Evolutionary conservation across 2,329 filamentous ascomycete species (phyloP).

Genomic region (Pyrenophora seminiperda): DNA sequence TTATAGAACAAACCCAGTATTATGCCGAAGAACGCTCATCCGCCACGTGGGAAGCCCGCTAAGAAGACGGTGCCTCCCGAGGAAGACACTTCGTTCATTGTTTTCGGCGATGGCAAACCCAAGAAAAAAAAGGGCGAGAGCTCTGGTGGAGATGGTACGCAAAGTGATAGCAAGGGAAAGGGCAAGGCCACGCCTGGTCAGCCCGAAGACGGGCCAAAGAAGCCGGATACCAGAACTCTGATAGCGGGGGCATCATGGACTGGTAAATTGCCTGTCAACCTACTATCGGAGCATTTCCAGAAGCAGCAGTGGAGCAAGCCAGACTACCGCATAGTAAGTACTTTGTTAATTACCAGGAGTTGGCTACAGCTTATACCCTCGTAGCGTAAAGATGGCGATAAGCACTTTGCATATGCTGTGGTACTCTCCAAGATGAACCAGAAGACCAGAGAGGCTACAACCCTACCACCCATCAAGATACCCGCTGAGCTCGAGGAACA

Average conservation of each 20-base stretch:
- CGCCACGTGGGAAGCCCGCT: constrained; percentile 48
- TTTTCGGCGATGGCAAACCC: constrained; percentile 54
- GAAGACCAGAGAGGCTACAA: constrained; percentile 79
- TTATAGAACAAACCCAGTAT: constrained; percentile 4
- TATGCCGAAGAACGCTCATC: constrained; percentile 58
- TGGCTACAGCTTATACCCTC: neutral
- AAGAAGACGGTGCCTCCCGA: constrained; percentile 52
- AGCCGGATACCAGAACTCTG: constrained; percentile 70
- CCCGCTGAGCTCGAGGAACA: constrained; percentile 77
- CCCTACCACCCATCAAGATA: constrained; percentile 80
- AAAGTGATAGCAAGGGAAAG: constrained; percentile 40
- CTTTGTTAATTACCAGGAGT: neutral
- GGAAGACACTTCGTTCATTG: constrained; percentile 57
- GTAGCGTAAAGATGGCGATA: constrained; percentile 72
- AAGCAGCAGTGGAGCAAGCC: constrained; percentile 95
- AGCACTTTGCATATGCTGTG: constrained; percentile 75
- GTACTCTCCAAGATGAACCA: constrained; percentile 73
- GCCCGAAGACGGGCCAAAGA: constrained; percentile 57
- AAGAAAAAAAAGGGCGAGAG: constrained; percentile 49
- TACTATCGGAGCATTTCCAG: constrained; percentile 92
- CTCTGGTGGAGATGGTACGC: constrained; percentile 12
- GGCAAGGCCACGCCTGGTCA: constrained; percentile 35
- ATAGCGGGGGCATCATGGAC: constrained; percentile 98
- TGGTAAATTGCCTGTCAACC: constrained; percentile 90
- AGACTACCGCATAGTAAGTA: constrained; percentile 77